Conservation (phyloP, 1,139 yeast genomes). For the Kodamaea alishanica region DNA sequence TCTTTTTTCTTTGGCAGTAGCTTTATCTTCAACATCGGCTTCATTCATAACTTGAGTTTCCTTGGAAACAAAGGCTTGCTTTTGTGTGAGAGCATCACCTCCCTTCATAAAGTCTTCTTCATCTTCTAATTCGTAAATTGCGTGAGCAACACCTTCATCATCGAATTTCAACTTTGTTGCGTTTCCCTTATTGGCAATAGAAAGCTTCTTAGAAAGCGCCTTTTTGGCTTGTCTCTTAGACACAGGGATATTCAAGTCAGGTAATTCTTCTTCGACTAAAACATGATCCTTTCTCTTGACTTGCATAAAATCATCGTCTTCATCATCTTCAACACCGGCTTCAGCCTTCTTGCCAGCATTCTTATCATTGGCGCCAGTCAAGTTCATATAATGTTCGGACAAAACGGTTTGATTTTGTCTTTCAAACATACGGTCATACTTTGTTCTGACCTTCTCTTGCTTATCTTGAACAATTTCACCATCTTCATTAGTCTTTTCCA, state of each 20-base stretch:
- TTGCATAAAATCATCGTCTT: slow-evolving; percentile 69
- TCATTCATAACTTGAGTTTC: slow-evolving; percentile 67
- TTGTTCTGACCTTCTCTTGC: slow-evolving; percentile 57
- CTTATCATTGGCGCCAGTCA: slow-evolving; percentile 46
- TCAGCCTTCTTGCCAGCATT: slow-evolving; percentile 27
- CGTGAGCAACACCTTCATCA: slow-evolving; percentile 91
- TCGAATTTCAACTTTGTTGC: slow-evolving; percentile 84
- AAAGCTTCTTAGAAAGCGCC: slow-evolving; percentile 81
- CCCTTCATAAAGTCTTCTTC: slow-evolving; percentile 79
- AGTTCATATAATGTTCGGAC: slow-evolving; percentile 78
- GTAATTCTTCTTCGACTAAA: slow-evolving; percentile 60
- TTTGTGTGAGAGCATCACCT: slow-evolving; percentile 73
- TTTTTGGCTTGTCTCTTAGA: slow-evolving; percentile 87
- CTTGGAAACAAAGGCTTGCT: slow-evolving; percentile 57
- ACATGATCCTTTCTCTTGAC: slow-evolving; percentile 76
- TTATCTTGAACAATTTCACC: slow-evolving; percentile 48
- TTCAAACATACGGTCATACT: slow-evolving; percentile 94
- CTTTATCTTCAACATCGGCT: slow-evolving; percentile 77
- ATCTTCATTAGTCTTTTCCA: slow-evolving; percentile 60
- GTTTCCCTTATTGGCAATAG: slow-evolving; percentile 60
- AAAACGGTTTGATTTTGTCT: slow-evolving; percentile 90
- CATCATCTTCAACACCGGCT: slow-evolving; percentile 39
- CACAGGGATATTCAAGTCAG: slow-evolving; percentile 56
- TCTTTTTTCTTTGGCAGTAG: slow-evolving; percentile 74
- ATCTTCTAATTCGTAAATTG: slow-evolving; percentile 83